These are phyloP conservation scores for Eucalyptus caleyi DNA, from an alignment of 345 rosid genomes.

Conservation along the genomic window DNA sequence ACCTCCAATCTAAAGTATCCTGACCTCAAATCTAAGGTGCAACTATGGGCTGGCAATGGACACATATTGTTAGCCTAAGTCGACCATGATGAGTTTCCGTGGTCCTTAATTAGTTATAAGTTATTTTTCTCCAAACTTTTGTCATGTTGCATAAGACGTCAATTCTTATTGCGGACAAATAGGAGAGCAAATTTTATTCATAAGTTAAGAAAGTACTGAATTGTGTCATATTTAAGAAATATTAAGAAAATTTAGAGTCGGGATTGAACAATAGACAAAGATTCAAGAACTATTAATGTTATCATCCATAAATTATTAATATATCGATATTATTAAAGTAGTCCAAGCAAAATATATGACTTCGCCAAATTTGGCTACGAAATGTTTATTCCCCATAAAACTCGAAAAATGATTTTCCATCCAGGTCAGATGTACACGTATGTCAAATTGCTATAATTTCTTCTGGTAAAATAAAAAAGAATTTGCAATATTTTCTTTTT, in stretches of 20 bases:
- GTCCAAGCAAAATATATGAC: not conserved
- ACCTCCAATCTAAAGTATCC: not conserved
- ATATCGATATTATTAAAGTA: not conserved
- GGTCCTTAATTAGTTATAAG: not conserved
- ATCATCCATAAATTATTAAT: not conserved
- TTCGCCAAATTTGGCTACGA: not conserved
- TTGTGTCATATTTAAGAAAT: not conserved
- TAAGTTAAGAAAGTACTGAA: not conserved
- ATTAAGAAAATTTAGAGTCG: not conserved
- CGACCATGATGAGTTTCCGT: rapidly evolving
- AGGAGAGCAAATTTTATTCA: not conserved
- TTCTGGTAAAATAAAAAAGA: not conserved
- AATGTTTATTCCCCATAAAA: not conserved
- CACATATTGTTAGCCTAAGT: not conserved
- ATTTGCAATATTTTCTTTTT: not conserved
- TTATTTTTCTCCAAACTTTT: not conserved
- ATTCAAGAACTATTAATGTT: not conserved
- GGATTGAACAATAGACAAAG: not conserved
- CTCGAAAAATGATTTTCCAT: not conserved
- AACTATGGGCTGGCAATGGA: rapidly evolving
- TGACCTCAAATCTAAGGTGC: not conserved
- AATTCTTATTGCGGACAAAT: not conserved
- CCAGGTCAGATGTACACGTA: not conserved
- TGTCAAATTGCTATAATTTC: not conserved
- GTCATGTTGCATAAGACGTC: not conserved